Percentiles rank a stretch among this genome's conserved stretches.
These are phyloP conservation scores for Exophiala sideris DNA, from an alignment of 2,329 filamentous ascomycete species.

Conservation along the genomic window DNA sequence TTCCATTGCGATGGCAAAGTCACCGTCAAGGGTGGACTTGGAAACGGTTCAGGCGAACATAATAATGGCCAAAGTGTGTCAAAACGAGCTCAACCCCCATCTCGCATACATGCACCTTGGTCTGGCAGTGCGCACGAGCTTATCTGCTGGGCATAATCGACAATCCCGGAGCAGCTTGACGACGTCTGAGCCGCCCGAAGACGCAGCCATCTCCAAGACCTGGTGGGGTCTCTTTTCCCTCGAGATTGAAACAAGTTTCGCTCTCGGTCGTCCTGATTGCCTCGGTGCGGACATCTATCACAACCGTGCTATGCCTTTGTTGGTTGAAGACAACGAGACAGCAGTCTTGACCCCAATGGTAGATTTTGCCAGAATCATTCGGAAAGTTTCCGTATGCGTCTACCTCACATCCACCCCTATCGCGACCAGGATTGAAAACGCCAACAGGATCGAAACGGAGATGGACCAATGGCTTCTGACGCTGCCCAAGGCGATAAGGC, in stretches of 20 bases:
- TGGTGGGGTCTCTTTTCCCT: slow-evolving; percentile 49
- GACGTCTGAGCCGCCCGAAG: slow-evolving; percentile 32
- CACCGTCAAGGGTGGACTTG: slow-evolving; percentile 31
- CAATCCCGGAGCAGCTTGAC: slow-evolving; percentile 29
- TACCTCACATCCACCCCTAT: slow-evolving; percentile 36
- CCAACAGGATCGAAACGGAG: slow-evolving; percentile 37
- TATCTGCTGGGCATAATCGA: slow-evolving; percentile 49
- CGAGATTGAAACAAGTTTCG: slow-evolving; percentile 49
- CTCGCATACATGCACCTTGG: slow-evolving; percentile 50
- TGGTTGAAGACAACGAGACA: slow-evolving; percentile 36
- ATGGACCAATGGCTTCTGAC: slow-evolving; percentile 37
- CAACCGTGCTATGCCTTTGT: slow-evolving; percentile 39
- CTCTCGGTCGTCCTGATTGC: slow-evolving; percentile 49
- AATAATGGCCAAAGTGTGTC: slow-evolving; percentile 49
- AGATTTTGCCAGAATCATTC: slow-evolving; percentile 39
- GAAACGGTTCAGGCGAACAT: slow-evolving; percentile 50
- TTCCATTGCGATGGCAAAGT: background rate
- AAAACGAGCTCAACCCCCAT: slow-evolving; percentile 49
- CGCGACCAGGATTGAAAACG: slow-evolving; percentile 35
- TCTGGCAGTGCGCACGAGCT: slow-evolving; percentile 46
- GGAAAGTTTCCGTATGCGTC: slow-evolving; percentile 38
- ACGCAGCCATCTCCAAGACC: slow-evolving; percentile 43
- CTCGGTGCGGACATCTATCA: slow-evolving; percentile 49
- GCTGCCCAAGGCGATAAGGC: slow-evolving; percentile 37
- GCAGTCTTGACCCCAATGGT: slow-evolving; percentile 41